phyloP scores from a whole-genome alignment of 2,329 filamentous ascomycete genomes.

The Macrophomina tecta region DNA sequence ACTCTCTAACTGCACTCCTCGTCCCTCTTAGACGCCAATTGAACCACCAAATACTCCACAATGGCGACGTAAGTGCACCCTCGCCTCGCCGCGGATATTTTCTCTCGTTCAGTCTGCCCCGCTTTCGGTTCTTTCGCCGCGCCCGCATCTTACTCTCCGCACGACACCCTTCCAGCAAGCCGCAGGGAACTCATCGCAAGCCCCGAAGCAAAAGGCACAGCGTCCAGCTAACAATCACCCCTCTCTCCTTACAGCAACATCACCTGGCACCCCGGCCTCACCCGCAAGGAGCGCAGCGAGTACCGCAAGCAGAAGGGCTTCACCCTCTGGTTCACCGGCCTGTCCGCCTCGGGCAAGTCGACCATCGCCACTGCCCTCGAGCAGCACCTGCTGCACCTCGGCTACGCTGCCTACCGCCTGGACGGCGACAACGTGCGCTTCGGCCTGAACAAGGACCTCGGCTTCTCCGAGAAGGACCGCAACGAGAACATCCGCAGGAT shows the following conservation, averaged over 20 bases:
- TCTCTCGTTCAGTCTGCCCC: conserved; percentile 3
- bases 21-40: conserved; percentile 1
- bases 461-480: conserved; percentile 89
- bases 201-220: no score
- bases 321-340: conserved; percentile 97
- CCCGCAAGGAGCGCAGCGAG: conserved; percentile 75
- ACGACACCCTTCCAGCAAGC: background rate
- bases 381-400: conserved; percentile 90
- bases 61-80: conserved; percentile 44
- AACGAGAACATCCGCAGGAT: conserved; percentile 98
- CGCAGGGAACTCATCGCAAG: background rate
- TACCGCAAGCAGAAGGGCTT: conserved; percentile 84
- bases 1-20: background rate
- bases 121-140: background rate
- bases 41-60: conserved; percentile 24
- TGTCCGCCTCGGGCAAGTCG: conserved; percentile 95
- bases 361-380: conserved; percentile 96
- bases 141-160: background rate
- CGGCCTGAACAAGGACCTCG: conserved; percentile 96
- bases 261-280: conserved; percentile 85
- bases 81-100: background rate
- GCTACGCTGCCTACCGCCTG: conserved; percentile 84
- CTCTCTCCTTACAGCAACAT: conserved; percentile 70
- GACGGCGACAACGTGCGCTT: conserved; percentile 99
- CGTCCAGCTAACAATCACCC: background rate